Evolutionary conservation across 345 rosid genomes (phyloP).

Genomic region (Carallia pectinifolia): DNA sequence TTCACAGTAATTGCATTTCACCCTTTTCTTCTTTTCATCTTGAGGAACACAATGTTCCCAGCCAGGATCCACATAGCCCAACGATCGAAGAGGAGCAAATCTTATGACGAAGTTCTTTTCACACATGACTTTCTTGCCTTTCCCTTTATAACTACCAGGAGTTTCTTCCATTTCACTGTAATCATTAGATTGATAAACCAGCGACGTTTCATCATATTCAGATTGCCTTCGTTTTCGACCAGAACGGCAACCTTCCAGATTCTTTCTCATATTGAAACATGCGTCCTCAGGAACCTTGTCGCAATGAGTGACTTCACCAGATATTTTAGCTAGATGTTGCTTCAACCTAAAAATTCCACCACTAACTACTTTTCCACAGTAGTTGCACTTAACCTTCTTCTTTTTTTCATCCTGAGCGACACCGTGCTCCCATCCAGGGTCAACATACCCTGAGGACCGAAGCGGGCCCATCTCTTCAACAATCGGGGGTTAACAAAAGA

Average conservation of each 20-base stretch:
- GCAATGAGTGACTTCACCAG: slow-evolving; percentile 79
- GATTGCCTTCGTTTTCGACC: slow-evolving; percentile 47
- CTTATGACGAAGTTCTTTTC: slow-evolving; percentile 44
- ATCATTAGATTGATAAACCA: slow-evolving; percentile 41
- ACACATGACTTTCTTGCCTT: slow-evolving; percentile 46
- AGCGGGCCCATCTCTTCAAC: slow-evolving; percentile 62
- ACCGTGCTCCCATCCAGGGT: slow-evolving; percentile 89
- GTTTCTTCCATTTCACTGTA: slow-evolving; percentile 36
- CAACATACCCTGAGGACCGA: slow-evolving; percentile 52
- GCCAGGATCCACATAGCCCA: slow-evolving; percentile 79
- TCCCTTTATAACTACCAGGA: slow-evolving; percentile 38
- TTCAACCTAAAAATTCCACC: slow-evolving; percentile 74
- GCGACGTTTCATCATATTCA: slow-evolving; percentile 46
- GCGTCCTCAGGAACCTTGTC: slow-evolving; percentile 72
- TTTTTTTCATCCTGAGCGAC: slow-evolving; percentile 73
- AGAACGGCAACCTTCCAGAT: slow-evolving; percentile 66
- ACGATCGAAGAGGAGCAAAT: slow-evolving; percentile 53
- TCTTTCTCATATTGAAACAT: slow-evolving; percentile 57
- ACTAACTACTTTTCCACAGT: slow-evolving; percentile 80
- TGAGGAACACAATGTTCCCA: slow-evolving; percentile 84
- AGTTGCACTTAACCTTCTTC: slow-evolving; percentile 81
- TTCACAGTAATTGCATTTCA: slow-evolving; percentile 70
- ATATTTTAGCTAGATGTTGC: slow-evolving; percentile 72
- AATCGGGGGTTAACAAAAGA: slow-evolving; percentile 23
- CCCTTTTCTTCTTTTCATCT: slow-evolving; percentile 75